Percentiles rank a stretch among this genome's conserved stretches.
Evolutionary conservation across 140 eudicot genomes (phyloP).

Genomic region (Senecio squalidus): DNA sequence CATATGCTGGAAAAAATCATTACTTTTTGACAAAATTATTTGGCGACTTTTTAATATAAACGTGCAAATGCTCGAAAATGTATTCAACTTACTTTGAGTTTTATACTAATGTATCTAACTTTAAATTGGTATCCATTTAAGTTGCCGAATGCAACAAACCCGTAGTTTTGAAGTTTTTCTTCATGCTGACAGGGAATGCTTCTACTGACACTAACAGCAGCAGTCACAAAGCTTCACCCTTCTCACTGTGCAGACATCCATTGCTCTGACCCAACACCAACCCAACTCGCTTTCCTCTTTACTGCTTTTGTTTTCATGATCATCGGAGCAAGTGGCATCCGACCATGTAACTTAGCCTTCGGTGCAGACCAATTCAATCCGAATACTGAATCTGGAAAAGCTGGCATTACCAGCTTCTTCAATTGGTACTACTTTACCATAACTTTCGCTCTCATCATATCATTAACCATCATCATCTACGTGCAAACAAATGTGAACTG

Average conservation of each 20-base stretch:
- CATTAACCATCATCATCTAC: slow-evolving; percentile 65
- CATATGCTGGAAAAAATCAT: no score
- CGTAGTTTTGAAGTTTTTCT: not conserved
- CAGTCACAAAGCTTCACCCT: slow-evolving; percentile 60
- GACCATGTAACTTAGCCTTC: slow-evolving; percentile 86
- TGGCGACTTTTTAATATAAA: no score
- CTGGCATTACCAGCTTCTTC: slow-evolving; percentile 72
- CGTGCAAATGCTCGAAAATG: no score
- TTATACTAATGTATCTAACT: no score
- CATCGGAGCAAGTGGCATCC: slow-evolving; percentile 65
- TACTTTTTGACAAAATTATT: no score
- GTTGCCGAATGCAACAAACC: not conserved
- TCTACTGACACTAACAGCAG: slow-evolving; percentile 61
- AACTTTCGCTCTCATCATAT: slow-evolving; percentile 45
- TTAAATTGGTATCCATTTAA: no score
- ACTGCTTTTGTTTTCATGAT: slow-evolving; percentile 45
- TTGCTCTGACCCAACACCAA: slow-evolving; percentile 42
- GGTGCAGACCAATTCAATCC: slow-evolving; percentile 88
- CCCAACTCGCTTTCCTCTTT: slow-evolving; percentile 48
- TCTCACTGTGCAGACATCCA: slow-evolving; percentile 39
- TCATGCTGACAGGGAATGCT: slow-evolving; percentile 57
- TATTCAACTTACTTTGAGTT: no score
- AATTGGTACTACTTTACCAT: slow-evolving; percentile 89
- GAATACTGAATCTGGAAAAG: slow-evolving; percentile 67
- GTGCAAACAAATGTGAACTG: slow-evolving; percentile 73